Conservation (phyloP, 2,329 filamentous ascomycete genomes). For the Aspergillus latus region DNA sequence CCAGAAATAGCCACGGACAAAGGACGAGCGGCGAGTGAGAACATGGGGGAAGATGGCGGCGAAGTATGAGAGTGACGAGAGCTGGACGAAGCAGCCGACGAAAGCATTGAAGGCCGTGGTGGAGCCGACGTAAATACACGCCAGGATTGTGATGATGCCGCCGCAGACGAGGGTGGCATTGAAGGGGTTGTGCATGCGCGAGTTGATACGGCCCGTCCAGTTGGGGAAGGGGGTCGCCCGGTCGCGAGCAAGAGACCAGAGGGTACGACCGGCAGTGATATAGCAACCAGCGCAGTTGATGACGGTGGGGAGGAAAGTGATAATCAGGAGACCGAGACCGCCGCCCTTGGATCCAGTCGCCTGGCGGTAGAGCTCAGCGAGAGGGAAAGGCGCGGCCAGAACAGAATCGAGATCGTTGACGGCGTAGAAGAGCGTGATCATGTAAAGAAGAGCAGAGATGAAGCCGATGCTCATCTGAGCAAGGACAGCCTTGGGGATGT, state of each 20-base stretch:
- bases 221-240: conserved; percentile 55
- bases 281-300: conserved; percentile 55
- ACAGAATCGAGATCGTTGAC: conserved; percentile 51
- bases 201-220: conserved; percentile 51
- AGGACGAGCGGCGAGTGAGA: conserved; percentile 44
- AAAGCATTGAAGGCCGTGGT: conserved; percentile 67
- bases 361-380: conserved; percentile 66
- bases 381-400: conserved; percentile 57
- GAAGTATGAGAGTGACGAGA: conserved; percentile 59
- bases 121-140: conserved; percentile 65
- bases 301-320: conserved; percentile 56
- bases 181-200: conserved; percentile 52
- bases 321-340: conserved; percentile 53
- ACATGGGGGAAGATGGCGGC: conserved; percentile 63
- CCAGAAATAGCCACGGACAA: conserved; percentile 58
- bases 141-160: conserved; percentile 56
- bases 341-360: conserved; percentile 54
- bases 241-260: conserved; percentile 62
- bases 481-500: conserved; percentile 48
- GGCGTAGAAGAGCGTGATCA: conserved; percentile 45
- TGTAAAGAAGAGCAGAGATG: conserved; percentile 47
- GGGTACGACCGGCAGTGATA: conserved; percentile 57
- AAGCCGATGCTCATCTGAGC: conserved; percentile 48
- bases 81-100: conserved; percentile 59
- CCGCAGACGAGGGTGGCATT: conserved; percentile 56